Base-by-base conservation (phyloP, 2,329 filamentous ascomycete genomes). In the Hypoxylon sp. region DNA sequence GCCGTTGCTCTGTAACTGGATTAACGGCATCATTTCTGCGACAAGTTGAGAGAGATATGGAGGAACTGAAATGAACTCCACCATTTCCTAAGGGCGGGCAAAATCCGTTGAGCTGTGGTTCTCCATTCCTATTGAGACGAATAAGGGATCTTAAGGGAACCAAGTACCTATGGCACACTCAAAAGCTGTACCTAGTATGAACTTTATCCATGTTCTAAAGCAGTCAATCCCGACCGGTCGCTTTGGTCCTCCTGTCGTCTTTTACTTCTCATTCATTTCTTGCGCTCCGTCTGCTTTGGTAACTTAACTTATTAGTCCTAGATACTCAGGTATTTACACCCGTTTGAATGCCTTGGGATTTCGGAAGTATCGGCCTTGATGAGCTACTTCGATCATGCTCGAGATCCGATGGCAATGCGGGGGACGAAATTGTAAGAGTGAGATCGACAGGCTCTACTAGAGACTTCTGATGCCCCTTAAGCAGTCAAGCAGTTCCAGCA, bases 381-480 rank as follows among this genome's bases (percentile, higher is more conserved):
- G 11, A 32, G 24, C 17, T 37, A 44, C 39, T 37, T 57, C 30
- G 41, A 39, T 53, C 39, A 53, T 41, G 26, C 43, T 52, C 49
- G 26, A 51, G 37, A 58, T 56, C 52, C 51, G 47, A 49, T 30
- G 19, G 28, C 26, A 37, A 32, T 41, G 47, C 44, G 54, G 49
- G 44, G 41, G 44, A 15, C 44, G 17, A 39, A 11, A 56, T 47
- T 34, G 32, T 13, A 22, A 43, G 48, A 46, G 50, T 53, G 62
- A 37, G 59, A 66, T 63, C 59, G 44, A 6, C 59, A 63, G 19
- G 52, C 51, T 48, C 55, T 57, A 39, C n/a, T n/a, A n/a, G n/a
- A n/a, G 59, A 48, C 53, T 48, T 66, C 64, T 59, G 64, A 4
- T 57, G 39, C 19, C 59, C 60, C 47, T 61, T 56, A 64, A 64